phyloP scores from a whole-genome alignment of 2,329 filamentous ascomycete genomes.

The Fusarium marasasianum region DNA sequence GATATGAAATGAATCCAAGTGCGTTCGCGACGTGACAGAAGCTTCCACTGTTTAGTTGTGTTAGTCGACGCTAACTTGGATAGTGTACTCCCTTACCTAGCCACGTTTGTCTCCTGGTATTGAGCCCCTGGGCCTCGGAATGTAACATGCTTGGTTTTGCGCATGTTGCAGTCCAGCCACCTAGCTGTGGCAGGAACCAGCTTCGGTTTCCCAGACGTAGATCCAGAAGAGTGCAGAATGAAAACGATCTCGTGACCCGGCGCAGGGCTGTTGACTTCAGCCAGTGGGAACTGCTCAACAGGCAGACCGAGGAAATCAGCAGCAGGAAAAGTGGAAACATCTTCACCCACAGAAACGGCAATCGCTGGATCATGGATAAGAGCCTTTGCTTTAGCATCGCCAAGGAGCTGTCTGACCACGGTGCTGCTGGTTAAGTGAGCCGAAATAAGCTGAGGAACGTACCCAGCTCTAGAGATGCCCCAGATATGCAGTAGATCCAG shows the following conservation, averaged over 20 bases:
- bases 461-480: not conserved
- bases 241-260: not conserved
- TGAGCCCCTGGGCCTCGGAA: not conserved
- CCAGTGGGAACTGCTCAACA: rapidly evolving
- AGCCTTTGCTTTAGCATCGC: not conserved
- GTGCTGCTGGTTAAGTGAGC: not conserved
- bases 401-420: not conserved
- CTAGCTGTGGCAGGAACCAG: not conserved
- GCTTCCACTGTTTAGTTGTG: not conserved
- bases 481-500: not conserved
- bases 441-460: not conserved
- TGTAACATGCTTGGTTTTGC: not conserved
- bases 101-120: not conserved
- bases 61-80: no score
- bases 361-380: not conserved
- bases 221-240: not conserved
- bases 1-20: not conserved
- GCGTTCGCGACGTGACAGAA: not conserved
- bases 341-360: not conserved
- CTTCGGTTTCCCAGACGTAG: not conserved
- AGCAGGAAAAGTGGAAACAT: not conserved
- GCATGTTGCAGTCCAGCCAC: not conserved
- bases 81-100: not conserved
- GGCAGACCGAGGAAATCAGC: not conserved
- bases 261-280: not conserved